Conservation (phyloP, 768 basidiomycete species). For the Collybia mongolica region DNA sequence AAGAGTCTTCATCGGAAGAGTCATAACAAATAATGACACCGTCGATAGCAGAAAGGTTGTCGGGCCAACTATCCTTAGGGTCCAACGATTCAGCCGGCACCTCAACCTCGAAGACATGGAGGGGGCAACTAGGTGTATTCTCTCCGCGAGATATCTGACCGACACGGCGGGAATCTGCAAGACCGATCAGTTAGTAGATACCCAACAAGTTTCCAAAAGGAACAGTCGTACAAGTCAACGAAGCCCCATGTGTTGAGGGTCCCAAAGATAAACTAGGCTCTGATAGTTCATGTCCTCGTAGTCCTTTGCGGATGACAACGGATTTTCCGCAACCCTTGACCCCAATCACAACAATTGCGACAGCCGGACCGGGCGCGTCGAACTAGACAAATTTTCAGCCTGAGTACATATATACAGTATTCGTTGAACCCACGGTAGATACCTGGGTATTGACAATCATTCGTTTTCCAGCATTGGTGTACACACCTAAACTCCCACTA, state of each 20-base stretch:
- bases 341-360: conserved; percentile 80
- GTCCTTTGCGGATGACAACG: conserved; percentile 73
- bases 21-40: conserved; percentile 90
- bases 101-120: conserved; percentile 58
- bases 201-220: background rate
- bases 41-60: conserved; percentile 59
- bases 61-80: conserved; percentile 36
- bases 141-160: conserved; percentile 25
- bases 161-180: conserved; percentile 32
- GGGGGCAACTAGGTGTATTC: conserved; percentile 41
- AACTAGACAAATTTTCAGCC: conserved; percentile 2
- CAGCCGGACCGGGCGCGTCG: conserved; percentile 19
- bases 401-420: conserved; percentile 1
- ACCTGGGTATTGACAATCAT: conserved; percentile 35
- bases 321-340: conserved; percentile 82
- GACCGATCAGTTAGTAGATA: background rate
- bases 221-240: conserved; percentile 38
- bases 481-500: conserved; percentile 61
- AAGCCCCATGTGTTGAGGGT: conserved; percentile 27
- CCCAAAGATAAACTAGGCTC: conserved; percentile 34
- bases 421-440: conserved; percentile 17
- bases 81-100: conserved; percentile 24
- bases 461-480: conserved; percentile 31
- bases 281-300: conserved; percentile 58
- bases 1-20: conserved; percentile 59